Percentiles rank a stretch among this genome's conserved stretches.
Evolutionary conservation across 1,284 basidiomycete species (phyloP).

Genomic region (Boletellus deceptivus): DNA sequence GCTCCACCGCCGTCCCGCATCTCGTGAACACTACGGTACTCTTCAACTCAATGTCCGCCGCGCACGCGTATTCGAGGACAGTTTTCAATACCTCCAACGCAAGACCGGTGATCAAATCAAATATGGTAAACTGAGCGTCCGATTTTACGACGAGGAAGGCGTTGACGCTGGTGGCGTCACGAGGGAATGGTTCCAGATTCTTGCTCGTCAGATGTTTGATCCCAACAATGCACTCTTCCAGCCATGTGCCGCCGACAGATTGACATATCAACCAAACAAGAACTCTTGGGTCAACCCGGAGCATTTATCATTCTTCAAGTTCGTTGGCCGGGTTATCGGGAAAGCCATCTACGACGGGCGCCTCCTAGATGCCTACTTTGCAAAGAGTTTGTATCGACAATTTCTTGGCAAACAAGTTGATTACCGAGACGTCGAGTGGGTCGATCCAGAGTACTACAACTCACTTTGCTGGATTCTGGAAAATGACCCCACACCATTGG

Average conservation of each 20-base stretch:
- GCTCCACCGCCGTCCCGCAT: slow-evolving; percentile 81
- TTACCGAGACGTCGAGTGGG: slow-evolving; percentile 92
- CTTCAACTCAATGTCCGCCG: slow-evolving; percentile 92
- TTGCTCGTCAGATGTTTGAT: slow-evolving; percentile 98
- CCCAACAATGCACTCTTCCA: slow-evolving; percentile 99
- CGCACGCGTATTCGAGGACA: slow-evolving; percentile 95
- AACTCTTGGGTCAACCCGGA: slow-evolving; percentile 93
- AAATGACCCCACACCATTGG: slow-evolving; percentile 83
- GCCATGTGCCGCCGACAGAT: slow-evolving; percentile 90
- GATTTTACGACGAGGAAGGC: slow-evolving; percentile 97
- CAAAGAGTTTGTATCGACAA: slow-evolving; percentile 91
- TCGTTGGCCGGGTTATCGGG: slow-evolving; percentile 96
- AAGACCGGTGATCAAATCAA: slow-evolving; percentile 97
- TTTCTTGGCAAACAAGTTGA: slow-evolving; percentile 90
- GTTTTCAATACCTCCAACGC: slow-evolving; percentile 88
- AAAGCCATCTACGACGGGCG: slow-evolving; percentile 96
- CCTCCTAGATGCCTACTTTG: slow-evolving; percentile 97
- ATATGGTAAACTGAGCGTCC: slow-evolving; percentile 94
- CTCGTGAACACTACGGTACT: slow-evolving; percentile 79
- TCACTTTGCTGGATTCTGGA: slow-evolving; percentile 90
- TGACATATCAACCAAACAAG: slow-evolving; percentile 97
- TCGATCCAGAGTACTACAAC: slow-evolving; percentile 96
- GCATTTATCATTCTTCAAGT: slow-evolving; percentile 97
- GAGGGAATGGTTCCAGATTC: slow-evolving; percentile 97
- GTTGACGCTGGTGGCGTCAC: slow-evolving; percentile 99